Evolutionary conservation across 257 asterid genomes (phyloP).

Genomic region (Lycium ferocissimum): DNA sequence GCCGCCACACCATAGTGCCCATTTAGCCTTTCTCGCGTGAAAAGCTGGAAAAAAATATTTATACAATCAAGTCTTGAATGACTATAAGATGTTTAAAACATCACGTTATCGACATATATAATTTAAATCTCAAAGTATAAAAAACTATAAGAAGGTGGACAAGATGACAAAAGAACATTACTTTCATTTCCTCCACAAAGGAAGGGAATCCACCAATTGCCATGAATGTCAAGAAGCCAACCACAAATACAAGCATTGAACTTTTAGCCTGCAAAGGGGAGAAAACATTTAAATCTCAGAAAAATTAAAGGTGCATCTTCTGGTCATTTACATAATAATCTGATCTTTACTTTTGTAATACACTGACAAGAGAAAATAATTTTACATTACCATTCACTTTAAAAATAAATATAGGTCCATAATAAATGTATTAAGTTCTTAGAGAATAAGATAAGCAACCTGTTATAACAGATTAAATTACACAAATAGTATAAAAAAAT

Average conservation of each 20-base stretch:
- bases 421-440: too few relatives aligned
- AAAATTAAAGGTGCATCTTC: too few relatives aligned
- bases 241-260: conserved; percentile 53
- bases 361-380: too few relatives aligned
- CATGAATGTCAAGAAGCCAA: conserved; percentile 65
- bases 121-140: neutral
- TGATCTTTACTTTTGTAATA: too few relatives aligned
- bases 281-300: too few relatives aligned
- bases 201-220: conserved; percentile 78
- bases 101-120: too few relatives aligned
- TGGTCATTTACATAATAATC: too few relatives aligned
- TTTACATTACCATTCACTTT: too few relatives aligned
- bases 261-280: conserved; percentile 52
- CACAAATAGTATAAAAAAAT: too few relatives aligned
- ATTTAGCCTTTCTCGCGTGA: conserved; percentile 55
- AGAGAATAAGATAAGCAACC: too few relatives aligned
- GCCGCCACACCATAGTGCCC: conserved; percentile 55
- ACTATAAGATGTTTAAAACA: neutral
- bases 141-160: neutral
- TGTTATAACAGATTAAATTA: too few relatives aligned
- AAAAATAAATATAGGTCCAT: too few relatives aligned
- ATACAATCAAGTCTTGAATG: neutral
- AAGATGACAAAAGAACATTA: neutral
- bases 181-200: conserved; percentile 72
- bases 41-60: conserved; percentile 42